A percentile compares a stretch with the other conserved stretches of the same genome.
These are phyloP conservation scores for Przewalskia tangutica DNA, from an alignment of 257 asterid genomes.

Conservation along the genomic window DNA sequence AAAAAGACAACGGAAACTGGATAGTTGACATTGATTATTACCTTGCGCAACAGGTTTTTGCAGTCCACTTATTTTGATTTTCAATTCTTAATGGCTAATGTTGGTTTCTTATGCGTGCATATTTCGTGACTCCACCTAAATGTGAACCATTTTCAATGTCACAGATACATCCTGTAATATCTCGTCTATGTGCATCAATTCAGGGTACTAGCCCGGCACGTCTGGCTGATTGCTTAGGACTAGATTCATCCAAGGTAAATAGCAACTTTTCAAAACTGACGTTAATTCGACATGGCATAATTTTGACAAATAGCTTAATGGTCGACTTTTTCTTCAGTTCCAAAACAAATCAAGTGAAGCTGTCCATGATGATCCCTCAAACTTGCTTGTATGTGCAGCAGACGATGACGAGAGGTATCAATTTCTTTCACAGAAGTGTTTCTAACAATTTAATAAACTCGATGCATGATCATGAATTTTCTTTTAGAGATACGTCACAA, in stretches of 20 bases:
- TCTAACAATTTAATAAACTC: neutral
- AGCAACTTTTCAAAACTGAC: neutral
- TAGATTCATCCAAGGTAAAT: conserved; percentile 83
- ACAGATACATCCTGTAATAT: conserved; percentile 98
- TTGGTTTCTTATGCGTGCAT: conserved; percentile 6
- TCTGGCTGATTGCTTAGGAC: conserved; percentile 97
- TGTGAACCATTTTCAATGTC: conserved; percentile 12
- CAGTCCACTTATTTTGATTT: conserved; percentile 3
- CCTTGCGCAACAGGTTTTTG: conserved; percentile 88
- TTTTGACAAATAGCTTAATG: neutral
- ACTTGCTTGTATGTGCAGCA: conserved; percentile 38
- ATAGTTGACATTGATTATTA: conserved; percentile 88
- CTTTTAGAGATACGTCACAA: neutral
- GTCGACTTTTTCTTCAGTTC: conserved; percentile 40
- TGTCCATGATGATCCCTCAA: conserved; percentile 51
- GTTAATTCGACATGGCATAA: neutral
- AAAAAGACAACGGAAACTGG: conserved; percentile 66
- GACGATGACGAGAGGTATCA: conserved; percentile 81
- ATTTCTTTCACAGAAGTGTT: conserved; percentile 6
- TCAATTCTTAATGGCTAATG: neutral
- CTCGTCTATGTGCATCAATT: conserved; percentile 91
- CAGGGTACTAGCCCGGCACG: conserved; percentile 97
- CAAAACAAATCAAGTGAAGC: conserved; percentile 67
- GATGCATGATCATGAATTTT: neutral
- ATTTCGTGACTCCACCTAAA: conserved; percentile 8